Evolutionary conservation across 371 early-diverging fungal genomes (phyloP).

Genomic region (Mortierella sp.): DNA sequence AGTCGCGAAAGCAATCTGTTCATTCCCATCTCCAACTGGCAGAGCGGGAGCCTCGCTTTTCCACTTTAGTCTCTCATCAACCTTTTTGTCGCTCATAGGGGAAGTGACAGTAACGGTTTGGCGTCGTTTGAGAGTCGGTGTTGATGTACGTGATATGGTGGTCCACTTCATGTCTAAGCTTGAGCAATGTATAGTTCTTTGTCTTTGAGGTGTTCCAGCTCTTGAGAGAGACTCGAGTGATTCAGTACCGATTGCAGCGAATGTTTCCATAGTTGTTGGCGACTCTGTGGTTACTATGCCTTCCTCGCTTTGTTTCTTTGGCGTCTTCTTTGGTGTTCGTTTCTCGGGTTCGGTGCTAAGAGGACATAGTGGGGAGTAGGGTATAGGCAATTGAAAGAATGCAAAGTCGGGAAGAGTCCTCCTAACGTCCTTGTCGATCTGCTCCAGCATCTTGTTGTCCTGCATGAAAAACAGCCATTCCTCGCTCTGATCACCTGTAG

Average conservation of each 20-base stretch:
- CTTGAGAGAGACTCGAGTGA: conserved; percentile 14
- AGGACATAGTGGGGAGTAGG: conserved; percentile 62
- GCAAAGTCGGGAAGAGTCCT: conserved; percentile 86
- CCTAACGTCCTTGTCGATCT: conserved; percentile 87
- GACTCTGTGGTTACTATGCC: not conserved
- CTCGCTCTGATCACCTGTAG: conserved; percentile 6
- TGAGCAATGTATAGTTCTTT: conserved; percentile 5
- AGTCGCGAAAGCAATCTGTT: conserved; percentile 10
- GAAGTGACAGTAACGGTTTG: conserved; percentile 45
- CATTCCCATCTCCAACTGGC: conserved; percentile 5
- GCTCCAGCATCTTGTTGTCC: conserved; percentile 73
- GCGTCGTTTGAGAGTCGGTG: conserved; percentile 29
- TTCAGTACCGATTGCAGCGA: not conserved
- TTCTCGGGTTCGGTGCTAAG: conserved; percentile 52
- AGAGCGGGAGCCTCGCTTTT: not conserved
- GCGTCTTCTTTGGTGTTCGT: conserved; percentile 14
- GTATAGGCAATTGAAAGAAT: conserved; percentile 79
- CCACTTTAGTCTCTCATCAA: conserved; percentile 10
- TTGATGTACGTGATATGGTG: conserved; percentile 4
- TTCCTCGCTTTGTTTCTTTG: conserved; percentile 9
- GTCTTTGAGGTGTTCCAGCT: not conserved
- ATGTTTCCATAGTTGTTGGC: not conserved
- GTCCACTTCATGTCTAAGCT: conserved; percentile 17
- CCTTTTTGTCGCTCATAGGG: conserved; percentile 21
- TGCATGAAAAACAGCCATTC: conserved; percentile 66